phyloP scores from a whole-genome alignment of 768 basidiomycete genomes.

The Mrakia frigida region DNA sequence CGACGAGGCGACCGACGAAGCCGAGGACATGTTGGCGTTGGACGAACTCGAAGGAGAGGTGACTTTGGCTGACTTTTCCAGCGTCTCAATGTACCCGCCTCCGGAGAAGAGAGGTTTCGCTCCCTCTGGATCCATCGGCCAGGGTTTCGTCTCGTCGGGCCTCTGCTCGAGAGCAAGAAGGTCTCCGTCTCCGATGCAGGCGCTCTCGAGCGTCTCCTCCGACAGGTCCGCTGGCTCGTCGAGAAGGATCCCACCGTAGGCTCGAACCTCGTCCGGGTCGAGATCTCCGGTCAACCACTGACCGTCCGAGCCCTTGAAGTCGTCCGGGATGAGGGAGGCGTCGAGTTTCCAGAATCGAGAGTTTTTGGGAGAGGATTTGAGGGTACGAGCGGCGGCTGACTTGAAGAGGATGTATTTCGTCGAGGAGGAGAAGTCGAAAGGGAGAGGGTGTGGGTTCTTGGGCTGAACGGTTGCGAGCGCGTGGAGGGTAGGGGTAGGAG shows the following conservation, averaged over 20 bases:
- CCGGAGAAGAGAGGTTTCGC: slow-evolving; percentile 18
- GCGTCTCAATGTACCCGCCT: slow-evolving; percentile 9
- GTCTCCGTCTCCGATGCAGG: slow-evolving; percentile 17
- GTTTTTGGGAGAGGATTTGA: slow-evolving; percentile 34
- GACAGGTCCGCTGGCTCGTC: background rate
- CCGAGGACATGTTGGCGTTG: slow-evolving; percentile 9
- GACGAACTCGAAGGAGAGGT: slow-evolving; percentile 14
- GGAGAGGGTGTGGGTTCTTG: slow-evolving; percentile 51
- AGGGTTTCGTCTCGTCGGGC: background rate
- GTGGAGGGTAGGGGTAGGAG: slow-evolving; percentile 40
- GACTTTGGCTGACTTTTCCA: slow-evolving; percentile 22
- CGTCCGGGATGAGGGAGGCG: background rate
- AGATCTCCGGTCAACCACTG: background rate
- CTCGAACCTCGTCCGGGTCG: background rate
- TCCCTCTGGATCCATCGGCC: slow-evolving; percentile 21
- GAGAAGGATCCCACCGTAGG: background rate
- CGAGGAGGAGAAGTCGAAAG: slow-evolving; percentile 42
- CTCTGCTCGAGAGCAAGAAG: slow-evolving; percentile 23
- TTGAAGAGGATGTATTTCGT: slow-evolving; percentile 34
- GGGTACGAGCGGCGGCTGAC: slow-evolving; percentile 41
- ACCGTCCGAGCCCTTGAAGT: background rate
- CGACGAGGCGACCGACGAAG: slow-evolving; percentile 19
- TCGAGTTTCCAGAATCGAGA: slow-evolving; percentile 25
- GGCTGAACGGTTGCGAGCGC: slow-evolving; percentile 48
- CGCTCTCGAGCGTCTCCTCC: slow-evolving; percentile 30